Base-by-base conservation (phyloP, 2,329 filamentous ascomycete species). In the Daldinia sp. region DNA sequence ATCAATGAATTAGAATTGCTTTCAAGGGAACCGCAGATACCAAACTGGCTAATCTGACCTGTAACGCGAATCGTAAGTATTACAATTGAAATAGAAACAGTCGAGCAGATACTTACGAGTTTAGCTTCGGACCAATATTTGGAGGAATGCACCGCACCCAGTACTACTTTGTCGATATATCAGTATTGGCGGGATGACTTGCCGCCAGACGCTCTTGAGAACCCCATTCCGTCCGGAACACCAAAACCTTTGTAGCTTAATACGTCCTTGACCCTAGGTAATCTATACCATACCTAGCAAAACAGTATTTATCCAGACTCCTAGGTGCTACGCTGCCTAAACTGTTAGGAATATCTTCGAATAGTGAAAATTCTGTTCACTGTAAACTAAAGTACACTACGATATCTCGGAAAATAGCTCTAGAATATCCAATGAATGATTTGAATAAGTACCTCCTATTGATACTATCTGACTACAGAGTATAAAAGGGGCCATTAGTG, bases 151-250 rank as follows among this genome's bases (percentile, higher is more conserved):
- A 34, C 10, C 0, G 29, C 47, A 10, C 29, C 47, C 9, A 15
- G 15, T 13, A 50, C 17, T 19, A 21, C 15, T 32, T 10, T 50
- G 11, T 21, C 29, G 17, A 50, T 50, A 50, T 50, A 50, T 13
- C 47, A 50, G 17, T 50, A 35, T 30, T 50, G 47, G 47, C 47
- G 29, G 4, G 47, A 50, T 6, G 29, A 50, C 29, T 34, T 50
- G 9, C 29, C 29, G 10, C 47, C 50, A n/a, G 50, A 56, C 37
- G 37, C 32, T 25, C 45, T 48, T 43, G 39, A 41, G 39, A 58
- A 58, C 54, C 47, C 47, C 4, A 50, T 50, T 15, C 47, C 47
- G 29, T 32, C 27, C 9, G 29, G 47, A n/a, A 19, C 17, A 19
- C 47, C 47, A 21, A 50, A 50, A 10, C 45, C 23, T 21, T 39